These are phyloP conservation scores for Hypoxylon cercidicola DNA, from an alignment of 495 filamentous ascomycete species.

Conservation along the genomic window DNA sequence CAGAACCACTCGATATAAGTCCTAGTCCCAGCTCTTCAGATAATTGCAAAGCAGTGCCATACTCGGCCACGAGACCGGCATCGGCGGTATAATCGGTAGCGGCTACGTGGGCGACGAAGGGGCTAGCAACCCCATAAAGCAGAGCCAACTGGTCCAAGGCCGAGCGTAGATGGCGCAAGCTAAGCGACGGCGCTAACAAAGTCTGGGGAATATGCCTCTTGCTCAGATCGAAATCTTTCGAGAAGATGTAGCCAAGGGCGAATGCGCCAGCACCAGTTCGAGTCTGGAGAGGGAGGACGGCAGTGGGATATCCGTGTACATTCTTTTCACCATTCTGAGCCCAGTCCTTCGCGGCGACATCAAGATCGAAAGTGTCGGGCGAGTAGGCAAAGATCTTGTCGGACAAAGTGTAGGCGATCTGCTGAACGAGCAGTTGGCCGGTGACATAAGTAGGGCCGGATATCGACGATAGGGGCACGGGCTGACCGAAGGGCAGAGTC, in stretches of 20 bases:
- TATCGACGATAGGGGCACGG: constrained; percentile 71
- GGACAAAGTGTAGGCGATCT: constrained; percentile 91
- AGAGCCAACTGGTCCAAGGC: constrained; percentile 89
- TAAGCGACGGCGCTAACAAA: constrained; percentile 84
- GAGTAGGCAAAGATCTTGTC: constrained; percentile 98
- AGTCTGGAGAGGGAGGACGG: constrained; percentile 83
- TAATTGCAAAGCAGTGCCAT: constrained; percentile 79
- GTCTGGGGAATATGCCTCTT: constrained; percentile 93
- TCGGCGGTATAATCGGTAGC: constrained; percentile 84
- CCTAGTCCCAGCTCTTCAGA: constrained; percentile 93
- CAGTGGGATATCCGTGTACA: constrained; percentile 80
- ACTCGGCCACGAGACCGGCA: constrained; percentile 83
- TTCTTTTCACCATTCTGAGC: constrained; percentile 71
- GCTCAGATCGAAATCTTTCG: constrained; percentile 89
- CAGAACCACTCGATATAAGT: constrained; percentile 83
- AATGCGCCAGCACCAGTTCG: constrained; percentile 90
- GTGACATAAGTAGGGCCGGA: constrained; percentile 90
- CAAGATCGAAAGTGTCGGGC: constrained; percentile 89
- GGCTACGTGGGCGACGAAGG: constrained; percentile 93
- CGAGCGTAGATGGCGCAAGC: constrained; percentile 80
- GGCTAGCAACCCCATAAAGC: constrained; percentile 88
- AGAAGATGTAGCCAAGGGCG: constrained; percentile 96
- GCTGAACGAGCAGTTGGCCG: constrained; percentile 90
- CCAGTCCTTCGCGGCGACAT: constrained; percentile 83
- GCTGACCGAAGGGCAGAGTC: constrained; percentile 70